Conservation (phyloP, 805 yeast species). For the Myxozyma kluyveri region DNA sequence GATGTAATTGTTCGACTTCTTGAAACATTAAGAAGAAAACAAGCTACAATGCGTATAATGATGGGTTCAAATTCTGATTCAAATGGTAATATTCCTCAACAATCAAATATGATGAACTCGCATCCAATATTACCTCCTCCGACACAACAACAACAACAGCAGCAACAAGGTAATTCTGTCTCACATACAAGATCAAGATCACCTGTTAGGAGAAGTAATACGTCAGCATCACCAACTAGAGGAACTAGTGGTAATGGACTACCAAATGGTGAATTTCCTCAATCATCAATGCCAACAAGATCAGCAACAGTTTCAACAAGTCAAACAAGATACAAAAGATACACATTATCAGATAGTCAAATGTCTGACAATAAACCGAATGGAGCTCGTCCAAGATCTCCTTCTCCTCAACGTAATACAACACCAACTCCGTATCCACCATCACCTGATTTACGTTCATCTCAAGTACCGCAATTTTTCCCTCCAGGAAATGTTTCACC, state of each 20-base stretch:
- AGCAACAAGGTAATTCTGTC: too few species aligned
- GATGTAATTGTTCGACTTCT: slow-evolving; percentile 79
- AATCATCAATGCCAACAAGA: neutral
- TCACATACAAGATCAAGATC: neutral
- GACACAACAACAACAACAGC: too few species aligned
- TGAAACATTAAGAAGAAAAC: slow-evolving; percentile 77
- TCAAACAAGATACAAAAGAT: too few species aligned
- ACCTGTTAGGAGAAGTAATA: neutral
- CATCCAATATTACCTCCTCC: neutral
- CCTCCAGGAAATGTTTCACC: neutral
- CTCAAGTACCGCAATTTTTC: too few species aligned
- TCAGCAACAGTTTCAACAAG: neutral
- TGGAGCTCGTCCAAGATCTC: too few species aligned
- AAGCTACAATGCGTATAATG: slow-evolving; percentile 49
- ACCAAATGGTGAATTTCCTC: neutral
- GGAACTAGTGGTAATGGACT: neutral
- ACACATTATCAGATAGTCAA: neutral
- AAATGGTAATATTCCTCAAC: neutral
- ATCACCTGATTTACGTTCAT: neutral
- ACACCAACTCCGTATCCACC: neutral
- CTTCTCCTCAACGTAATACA: neutral
- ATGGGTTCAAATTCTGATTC: slow-evolving; percentile 27
- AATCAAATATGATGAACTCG: neutral
- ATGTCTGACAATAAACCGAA: too few species aligned
- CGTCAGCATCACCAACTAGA: neutral